Conservation (phyloP, 441 rosid genomes). For the Populus tomentosa region DNA sequence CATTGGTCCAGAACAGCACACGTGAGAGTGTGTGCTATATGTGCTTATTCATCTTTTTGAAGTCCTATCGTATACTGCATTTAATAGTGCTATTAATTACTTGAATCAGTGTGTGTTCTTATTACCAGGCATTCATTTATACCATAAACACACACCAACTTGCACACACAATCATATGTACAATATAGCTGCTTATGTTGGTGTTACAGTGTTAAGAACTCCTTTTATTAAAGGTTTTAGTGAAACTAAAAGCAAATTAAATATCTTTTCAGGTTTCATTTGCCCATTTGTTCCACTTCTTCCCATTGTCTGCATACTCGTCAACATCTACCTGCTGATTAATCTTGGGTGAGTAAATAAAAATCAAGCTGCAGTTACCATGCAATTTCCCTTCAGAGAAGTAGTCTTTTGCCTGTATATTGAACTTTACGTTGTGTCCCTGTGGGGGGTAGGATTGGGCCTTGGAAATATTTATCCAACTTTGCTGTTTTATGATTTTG, state of each 20-base stretch:
- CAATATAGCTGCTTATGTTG: neutral
- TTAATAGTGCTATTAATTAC: neutral
- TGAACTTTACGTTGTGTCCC: neutral
- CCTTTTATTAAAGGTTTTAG: neutral
- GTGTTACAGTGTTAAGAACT: neutral
- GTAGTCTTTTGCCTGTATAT: neutral
- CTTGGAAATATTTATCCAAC: no score
- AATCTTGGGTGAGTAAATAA: constrained; percentile 76
- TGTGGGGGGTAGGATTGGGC: no score
- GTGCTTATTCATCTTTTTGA: neutral
- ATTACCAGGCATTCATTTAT: neutral
- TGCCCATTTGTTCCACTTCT: constrained; percentile 96
- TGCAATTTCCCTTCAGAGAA: neutral
- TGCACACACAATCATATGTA: neutral
- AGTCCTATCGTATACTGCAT: neutral
- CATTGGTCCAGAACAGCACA: neutral
- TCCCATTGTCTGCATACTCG: constrained; percentile 75
- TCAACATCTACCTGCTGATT: constrained; percentile 78
- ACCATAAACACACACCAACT: neutral
- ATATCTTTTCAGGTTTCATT: constrained; percentile 50
- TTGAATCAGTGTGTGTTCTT: neutral
- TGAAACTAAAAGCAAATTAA: neutral
- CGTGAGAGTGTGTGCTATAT: neutral
- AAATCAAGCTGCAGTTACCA: neutral
- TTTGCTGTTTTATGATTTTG: no score